Evolutionary conservation across 2,329 filamentous ascomycete species (phyloP).

Genomic region (Magnaporthales sp.): DNA sequence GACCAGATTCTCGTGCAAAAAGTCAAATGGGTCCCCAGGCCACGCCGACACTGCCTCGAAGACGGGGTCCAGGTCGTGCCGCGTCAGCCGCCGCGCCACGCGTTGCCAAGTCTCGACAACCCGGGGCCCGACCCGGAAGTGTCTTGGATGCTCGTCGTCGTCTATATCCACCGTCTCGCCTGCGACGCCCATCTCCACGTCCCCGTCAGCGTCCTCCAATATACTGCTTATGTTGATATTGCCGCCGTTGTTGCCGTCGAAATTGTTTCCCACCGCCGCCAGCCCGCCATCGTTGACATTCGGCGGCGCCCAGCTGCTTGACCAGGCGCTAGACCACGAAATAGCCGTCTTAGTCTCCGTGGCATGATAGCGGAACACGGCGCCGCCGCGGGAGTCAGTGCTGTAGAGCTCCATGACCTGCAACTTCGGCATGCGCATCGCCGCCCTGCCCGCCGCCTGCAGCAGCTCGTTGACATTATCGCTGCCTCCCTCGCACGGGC

Average conservation of each 20-base stretch:
- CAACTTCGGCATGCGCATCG: slow-evolving; percentile 17
- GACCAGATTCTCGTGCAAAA: slow-evolving; percentile 4
- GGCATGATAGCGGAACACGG: slow-evolving; percentile 17
- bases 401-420: slow-evolving; percentile 18
- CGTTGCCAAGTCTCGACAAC: slow-evolving; percentile 4
- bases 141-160: slow-evolving; percentile 2
- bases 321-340: slow-evolving; percentile 12
- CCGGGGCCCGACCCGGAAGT: slow-evolving; percentile 1
- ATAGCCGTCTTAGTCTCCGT: slow-evolving; percentile 7
- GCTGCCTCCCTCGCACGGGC: slow-evolving; percentile 11
- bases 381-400: slow-evolving; percentile 14
- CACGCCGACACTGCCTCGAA: neutral
- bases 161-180: neutral
- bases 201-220: neutral
- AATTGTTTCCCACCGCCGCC: neutral
- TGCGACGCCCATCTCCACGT: neutral
- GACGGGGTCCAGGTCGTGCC: slow-evolving; percentile 4
- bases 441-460: slow-evolving; percentile 12
- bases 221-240: neutral
- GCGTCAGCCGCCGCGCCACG: slow-evolving; percentile 2
- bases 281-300: neutral
- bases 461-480: slow-evolving; percentile 16
- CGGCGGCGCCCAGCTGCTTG: neutral
- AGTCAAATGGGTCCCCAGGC: neutral
- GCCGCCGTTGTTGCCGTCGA: neutral